Conservation (phyloP, 2,329 filamentous ascomycete species). For the Sporothrix protearum region DNA sequence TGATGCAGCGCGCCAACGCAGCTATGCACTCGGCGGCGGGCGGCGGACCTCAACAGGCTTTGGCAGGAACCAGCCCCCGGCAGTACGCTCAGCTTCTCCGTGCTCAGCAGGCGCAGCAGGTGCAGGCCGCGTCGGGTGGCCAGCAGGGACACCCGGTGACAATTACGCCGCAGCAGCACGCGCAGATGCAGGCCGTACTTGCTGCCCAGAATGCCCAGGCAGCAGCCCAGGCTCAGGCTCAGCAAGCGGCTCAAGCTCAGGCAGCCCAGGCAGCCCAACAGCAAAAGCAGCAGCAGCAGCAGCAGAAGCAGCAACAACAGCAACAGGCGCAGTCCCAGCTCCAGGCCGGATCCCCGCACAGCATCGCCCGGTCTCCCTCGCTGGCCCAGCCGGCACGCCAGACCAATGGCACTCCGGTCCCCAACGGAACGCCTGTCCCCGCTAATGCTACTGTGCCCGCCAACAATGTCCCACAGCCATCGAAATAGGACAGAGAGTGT, state of each 20-base stretch:
- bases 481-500: background rate
- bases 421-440: conserved; percentile 2
- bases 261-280: conserved; percentile 6
- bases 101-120: conserved; percentile 50
- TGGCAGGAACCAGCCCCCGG: conserved; percentile 52
- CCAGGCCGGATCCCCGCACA: background rate
- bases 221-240: conserved; percentile 4
- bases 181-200: conserved; percentile 39
- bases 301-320: background rate
- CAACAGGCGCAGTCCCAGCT: background rate
- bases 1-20: conserved; percentile 46
- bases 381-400: conserved; percentile 2
- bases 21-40: conserved; percentile 55
- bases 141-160: conserved; percentile 23
- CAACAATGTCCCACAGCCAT: background rate
- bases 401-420: background rate
- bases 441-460: background rate
- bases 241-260: conserved; percentile 35
- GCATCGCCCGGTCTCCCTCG: background rate
- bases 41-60: conserved; percentile 45
- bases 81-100: conserved; percentile 58
- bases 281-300: background rate
- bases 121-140: conserved; percentile 33
- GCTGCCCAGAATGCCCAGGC: conserved; percentile 33
- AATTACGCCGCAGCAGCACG: conserved; percentile 29